A percentile compares a stretch with the other conserved stretches of the same genome.
These are phyloP conservation scores for Gaeumannomyces sp. DNA, from an alignment of 2,329 filamentous ascomycete species.

Conservation along the genomic window DNA sequence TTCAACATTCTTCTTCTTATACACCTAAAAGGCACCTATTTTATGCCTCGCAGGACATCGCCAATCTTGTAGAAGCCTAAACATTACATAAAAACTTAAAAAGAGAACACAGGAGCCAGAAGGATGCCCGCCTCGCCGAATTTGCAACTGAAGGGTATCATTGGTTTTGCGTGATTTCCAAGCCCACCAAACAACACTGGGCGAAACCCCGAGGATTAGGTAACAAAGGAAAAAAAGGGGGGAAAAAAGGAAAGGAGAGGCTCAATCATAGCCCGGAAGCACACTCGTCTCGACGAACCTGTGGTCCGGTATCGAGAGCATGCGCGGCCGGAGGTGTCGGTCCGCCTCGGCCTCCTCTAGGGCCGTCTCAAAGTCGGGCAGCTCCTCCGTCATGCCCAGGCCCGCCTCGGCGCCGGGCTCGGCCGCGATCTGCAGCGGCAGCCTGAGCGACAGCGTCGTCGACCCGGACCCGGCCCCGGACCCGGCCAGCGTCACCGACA, in stretches of 20 bases:
- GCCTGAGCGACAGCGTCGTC: conserved; percentile 33
- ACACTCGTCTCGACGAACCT: conserved; percentile 18
- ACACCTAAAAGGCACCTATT: too few species aligned
- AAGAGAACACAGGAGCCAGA: background rate
- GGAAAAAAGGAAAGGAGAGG: background rate
- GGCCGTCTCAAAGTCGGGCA: conserved; percentile 45
- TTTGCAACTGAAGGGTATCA: background rate
- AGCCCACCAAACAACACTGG: background rate
- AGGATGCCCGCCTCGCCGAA: background rate
- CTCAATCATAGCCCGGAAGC: conserved; percentile 22
- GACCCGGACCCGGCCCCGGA: conserved; percentile 25
- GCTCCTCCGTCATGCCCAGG: conserved; percentile 20
- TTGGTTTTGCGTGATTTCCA: background rate
- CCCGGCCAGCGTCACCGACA: conserved; percentile 31
- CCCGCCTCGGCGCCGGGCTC: conserved; percentile 23
- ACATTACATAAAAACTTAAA: background rate
- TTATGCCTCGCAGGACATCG: too few species aligned
- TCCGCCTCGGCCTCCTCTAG: conserved; percentile 40
- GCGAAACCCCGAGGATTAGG: background rate
- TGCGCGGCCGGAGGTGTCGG: conserved; percentile 34
- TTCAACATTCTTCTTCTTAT: too few species aligned
- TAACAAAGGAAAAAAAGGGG: conserved; percentile 5
- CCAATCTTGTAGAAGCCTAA: background rate
- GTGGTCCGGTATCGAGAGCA: conserved; percentile 28
- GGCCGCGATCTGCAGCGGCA: conserved; percentile 48